Evolutionary conservation across 2,329 filamentous ascomycete genomes (phyloP).

Genomic region (Aspergillus sp.): DNA sequence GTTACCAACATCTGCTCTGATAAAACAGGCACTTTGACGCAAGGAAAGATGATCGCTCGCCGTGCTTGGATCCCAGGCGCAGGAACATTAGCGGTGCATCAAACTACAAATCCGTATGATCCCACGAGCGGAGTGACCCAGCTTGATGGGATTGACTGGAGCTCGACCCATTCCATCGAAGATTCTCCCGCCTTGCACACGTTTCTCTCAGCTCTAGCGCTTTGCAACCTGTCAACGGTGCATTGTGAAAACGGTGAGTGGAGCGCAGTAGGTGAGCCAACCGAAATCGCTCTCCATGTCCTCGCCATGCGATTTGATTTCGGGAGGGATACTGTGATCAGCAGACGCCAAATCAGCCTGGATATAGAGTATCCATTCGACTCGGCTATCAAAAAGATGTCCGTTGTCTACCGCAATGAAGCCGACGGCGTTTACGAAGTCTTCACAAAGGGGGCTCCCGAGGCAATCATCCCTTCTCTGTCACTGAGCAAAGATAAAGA

Average conservation of each 20-base stretch:
- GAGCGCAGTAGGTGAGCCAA: constrained; percentile 62
- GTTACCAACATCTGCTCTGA: constrained; percentile 60
- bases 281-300: constrained; percentile 67
- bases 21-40: constrained; percentile 57
- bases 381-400: constrained; percentile 66
- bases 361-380: constrained; percentile 67
- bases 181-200: constrained; percentile 42
- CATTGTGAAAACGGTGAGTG: constrained; percentile 49
- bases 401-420: constrained; percentile 36
- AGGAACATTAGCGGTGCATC: constrained; percentile 53
- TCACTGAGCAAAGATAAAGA: constrained; percentile 21
- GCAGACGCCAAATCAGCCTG: constrained; percentile 13
- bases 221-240: constrained; percentile 56
- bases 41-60: constrained; percentile 60
- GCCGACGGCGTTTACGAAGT: constrained; percentile 31
- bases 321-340: constrained; percentile 47
- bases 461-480: constrained; percentile 39
- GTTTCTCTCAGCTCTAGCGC: constrained; percentile 55
- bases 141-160: constrained; percentile 31
- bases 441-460: constrained; percentile 46
- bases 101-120: constrained; percentile 55
- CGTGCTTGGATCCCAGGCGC: constrained; percentile 57
- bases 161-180: constrained; percentile 27
- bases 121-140: constrained; percentile 53
- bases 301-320: constrained; percentile 62